Base-by-base conservation (phyloP, 768 basidiomycete species). In the Russula lepida region DNA sequence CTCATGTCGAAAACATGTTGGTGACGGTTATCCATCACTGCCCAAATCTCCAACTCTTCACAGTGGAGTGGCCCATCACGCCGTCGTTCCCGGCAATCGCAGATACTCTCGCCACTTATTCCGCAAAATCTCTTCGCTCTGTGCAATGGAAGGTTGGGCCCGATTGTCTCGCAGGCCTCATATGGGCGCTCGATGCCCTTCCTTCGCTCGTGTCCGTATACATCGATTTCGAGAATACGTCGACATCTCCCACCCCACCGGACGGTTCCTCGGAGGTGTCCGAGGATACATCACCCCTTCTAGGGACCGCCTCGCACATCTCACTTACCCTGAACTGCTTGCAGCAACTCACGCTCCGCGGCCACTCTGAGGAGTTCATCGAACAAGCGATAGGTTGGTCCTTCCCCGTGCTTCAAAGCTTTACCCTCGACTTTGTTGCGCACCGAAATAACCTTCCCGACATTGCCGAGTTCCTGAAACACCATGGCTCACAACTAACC, bases 21-120 rank as follows among this genome's bases (percentile, higher is more conserved):
- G 72, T 81, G 9, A 76, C 81, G 28, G 77, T 89, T 58, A 79
- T 89, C 33, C 72, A 73, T 13, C 85, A 81, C 57, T 87, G 85
- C 63, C 85, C 85, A 4, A 89, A 89, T 65, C 81, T 90, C 53
- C 81, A 88, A 64, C 82, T 87, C 8, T 87, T 89, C 71, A 76
- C 87, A 37, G 72, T 87, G 47, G 85, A 87, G 62, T 83, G 81
- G 74, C 81, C 86, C 0, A 76, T 89, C 74, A 75, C 79, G 3
- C 70, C 61, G 3, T 77, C 82, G 15, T 86, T 89, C 62, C 81
- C 83, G 1, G 74, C 83, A 0, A 77, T 89, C n/a, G 84, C 79
- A 0, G 81, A 89, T 66, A 78, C 87, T 0, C 75, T 91, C 1
- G 78, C 79, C 53, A 78, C 74, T 1, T 81, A 74, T 59, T 76